Base-by-base conservation (phyloP, 768 basidiomycete genomes). In the Chalciporus piperatus region DNA sequence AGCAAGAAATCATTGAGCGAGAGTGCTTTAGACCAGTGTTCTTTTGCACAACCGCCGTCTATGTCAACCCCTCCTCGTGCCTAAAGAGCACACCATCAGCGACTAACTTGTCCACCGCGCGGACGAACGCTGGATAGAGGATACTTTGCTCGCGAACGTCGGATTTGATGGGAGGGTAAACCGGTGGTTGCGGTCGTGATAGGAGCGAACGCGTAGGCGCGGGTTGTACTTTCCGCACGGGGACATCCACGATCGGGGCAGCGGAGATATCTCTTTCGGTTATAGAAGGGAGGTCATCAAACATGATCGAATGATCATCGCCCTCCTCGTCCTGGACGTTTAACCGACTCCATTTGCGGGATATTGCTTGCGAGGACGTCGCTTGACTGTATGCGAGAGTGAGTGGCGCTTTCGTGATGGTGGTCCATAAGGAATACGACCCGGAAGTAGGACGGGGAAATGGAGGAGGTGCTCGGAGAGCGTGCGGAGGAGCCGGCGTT, bases 271-370 rank as follows among this genome's bases (percentile, higher is more conserved):
- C n/a, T 4, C 6, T 9, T 28, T 4, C 8, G 28, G 19, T 3
- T 6, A 28, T n/a, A 13, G 40, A 35, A 19, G 52, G 32, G n/a
- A 72, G 55, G 48, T 68, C 49, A 6, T 59, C 56, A 25, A 74
- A 60, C 20, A 47, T 32, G 13, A 65, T 56, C 1, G 48, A 51
- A 20, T 56, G 11, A 3, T 47, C 50, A 10, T 58, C 48, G 11
- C 45, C 47, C 14, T 64, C 64, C 3, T 47, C 51, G 25, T 61
- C 67, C 27, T 58, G 66, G 10, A 55, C 59, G 11, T 60, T 44
- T 52, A 71, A 46, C 38, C 64, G 57, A 38, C 59, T 67, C 71
- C 72, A 69, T 50, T 58, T 69, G 44, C 70, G 72, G 28, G 62
- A 52, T 32, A 63, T 37, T 3, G 47, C 27, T 45, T 52, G 58